Evolutionary conservation across 2,329 filamentous ascomycete species (phyloP).

Genomic region (Dendrostoma leiphaemia): DNA sequence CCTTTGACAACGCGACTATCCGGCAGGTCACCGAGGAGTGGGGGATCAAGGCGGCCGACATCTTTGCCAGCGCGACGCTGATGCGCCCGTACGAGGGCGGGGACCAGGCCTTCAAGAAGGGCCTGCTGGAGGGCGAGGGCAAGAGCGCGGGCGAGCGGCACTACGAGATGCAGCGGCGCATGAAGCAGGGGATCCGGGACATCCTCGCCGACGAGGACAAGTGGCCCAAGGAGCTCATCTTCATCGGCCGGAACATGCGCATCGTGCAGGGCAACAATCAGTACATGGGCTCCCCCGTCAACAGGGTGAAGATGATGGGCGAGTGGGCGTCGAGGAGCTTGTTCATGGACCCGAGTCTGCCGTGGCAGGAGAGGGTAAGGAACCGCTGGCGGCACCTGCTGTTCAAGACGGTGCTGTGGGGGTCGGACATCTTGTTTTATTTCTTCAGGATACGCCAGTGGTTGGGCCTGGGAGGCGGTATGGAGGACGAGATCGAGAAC

Average conservation of each 20-base stretch:
- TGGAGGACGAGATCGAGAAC: conserved; percentile 92
- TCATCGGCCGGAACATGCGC: conserved; percentile 86
- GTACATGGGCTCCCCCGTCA: conserved; percentile 84
- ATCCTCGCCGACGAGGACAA: conserved; percentile 83
- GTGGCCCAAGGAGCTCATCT: conserved; percentile 87
- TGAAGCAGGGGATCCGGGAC: conserved; percentile 66
- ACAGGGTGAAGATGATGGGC: conserved; percentile 91
- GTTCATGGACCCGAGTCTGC: conserved; percentile 69
- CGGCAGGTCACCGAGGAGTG: conserved; percentile 69
- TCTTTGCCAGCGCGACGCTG: conserved; percentile 88
- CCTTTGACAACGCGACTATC: conserved; percentile 86
- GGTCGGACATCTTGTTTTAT: conserved; percentile 80
- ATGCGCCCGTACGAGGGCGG: conserved; percentile 90
- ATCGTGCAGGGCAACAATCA: conserved; percentile 95
- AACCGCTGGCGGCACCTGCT: conserved; percentile 76
- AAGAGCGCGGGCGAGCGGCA: conserved; percentile 68
- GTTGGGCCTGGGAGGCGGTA: conserved; percentile 73
- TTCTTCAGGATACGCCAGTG: conserved; percentile 75
- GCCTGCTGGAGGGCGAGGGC: conserved; percentile 54
- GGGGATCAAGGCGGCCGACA: conserved; percentile 85
- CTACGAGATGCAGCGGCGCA: conserved; percentile 84
- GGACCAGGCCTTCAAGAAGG: conserved; percentile 62
- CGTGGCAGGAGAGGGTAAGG: conserved; percentile 57
- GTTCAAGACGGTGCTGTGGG: conserved; percentile 75
- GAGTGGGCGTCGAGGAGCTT: conserved; percentile 83